These are phyloP conservation scores for Francoa sonchifolia DNA, from an alignment of 441 rosid species.

Conservation along the genomic window DNA sequence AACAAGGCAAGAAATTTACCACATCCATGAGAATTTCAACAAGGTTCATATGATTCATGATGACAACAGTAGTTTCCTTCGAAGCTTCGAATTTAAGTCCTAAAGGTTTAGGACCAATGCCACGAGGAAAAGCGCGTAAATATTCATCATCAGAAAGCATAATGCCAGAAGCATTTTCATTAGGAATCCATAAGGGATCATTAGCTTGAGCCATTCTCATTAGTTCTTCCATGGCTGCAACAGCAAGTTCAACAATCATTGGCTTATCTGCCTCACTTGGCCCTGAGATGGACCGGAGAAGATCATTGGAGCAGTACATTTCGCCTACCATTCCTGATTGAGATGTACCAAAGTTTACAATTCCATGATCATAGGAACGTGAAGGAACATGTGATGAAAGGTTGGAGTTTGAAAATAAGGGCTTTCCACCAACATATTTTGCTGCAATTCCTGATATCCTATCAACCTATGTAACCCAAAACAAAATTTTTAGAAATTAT, in stretches of 20 bases:
- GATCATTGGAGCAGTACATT: constrained; percentile 50
- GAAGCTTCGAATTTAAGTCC: constrained; percentile 78
- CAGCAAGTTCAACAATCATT: constrained; percentile 60
- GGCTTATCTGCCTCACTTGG: constrained; percentile 63
- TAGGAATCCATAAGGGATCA: constrained; percentile 69
- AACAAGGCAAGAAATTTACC: constrained; percentile 24
- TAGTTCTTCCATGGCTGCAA: constrained; percentile 83
- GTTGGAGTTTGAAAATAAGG: constrained; percentile 54
- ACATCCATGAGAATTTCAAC: constrained; percentile 74
- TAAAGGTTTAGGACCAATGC: constrained; percentile 41
- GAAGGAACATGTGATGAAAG: constrained; percentile 42
- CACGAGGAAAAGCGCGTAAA: constrained; percentile 32
- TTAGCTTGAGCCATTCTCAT: constrained; percentile 53
- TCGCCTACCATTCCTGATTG: constrained; percentile 53
- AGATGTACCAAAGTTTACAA: constrained; percentile 38
- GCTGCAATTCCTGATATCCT: constrained; percentile 83
- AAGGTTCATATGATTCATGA: constrained; percentile 51
- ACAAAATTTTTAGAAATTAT: too few species aligned
- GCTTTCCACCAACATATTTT: constrained; percentile 87
- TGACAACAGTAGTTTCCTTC: constrained; percentile 44
- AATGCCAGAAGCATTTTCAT: constrained; percentile 30
- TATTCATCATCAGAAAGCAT: constrained; percentile 64
- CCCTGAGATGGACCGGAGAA: constrained; percentile 45
- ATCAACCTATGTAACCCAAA: too few species aligned
- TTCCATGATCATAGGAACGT: constrained; percentile 60